A percentile compares a stretch with the other conserved stretches of the same genome.
Conservation (phyloP, 2,329 filamentous ascomycete species). For the Talaromyces sp. region DNA sequence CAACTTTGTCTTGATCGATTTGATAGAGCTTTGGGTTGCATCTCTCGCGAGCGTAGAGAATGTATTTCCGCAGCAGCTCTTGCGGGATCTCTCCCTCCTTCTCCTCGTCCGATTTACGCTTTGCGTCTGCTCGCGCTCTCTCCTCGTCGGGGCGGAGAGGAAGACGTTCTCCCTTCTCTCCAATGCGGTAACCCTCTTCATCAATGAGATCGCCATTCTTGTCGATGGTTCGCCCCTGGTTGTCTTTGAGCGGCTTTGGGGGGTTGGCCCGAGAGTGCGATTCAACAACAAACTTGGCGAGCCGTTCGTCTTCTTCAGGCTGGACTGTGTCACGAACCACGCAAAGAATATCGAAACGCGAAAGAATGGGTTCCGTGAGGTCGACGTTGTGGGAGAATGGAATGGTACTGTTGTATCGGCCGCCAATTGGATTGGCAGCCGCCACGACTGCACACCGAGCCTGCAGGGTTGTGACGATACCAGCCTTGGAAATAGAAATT, state of each 20-base stretch:
- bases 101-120: conserved; percentile 43
- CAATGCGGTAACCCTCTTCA: conserved; percentile 49
- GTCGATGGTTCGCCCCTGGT: conserved; percentile 38
- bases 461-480: conserved; percentile 95
- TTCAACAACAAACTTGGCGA: conserved; percentile 90
- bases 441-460: conserved; percentile 94
- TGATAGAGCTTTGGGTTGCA: conserved; percentile 91
- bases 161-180: conserved; percentile 36
- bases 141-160: conserved; percentile 40
- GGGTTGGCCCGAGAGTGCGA: conserved; percentile 90
- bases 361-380: conserved; percentile 92
- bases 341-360: conserved; percentile 94
- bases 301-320: conserved; percentile 81
- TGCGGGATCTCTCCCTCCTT: conserved; percentile 74
- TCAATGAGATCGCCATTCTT: conserved; percentile 52
- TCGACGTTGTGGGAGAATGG: conserved; percentile 96
- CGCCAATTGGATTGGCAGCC: conserved; percentile 91
- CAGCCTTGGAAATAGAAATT: conserved; percentile 97
- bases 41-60: conserved; percentile 85
- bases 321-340: conserved; percentile 95
- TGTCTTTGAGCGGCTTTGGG: conserved; percentile 45
- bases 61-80: conserved; percentile 89
- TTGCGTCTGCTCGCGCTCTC: conserved; percentile 29
- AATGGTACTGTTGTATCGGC: conserved; percentile 92
- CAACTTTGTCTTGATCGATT: conserved; percentile 96